Percentiles rank a stretch among this genome's conserved stretches.
Conservation (phyloP, 176 grass and related monocot genomes). For the Musa troglodytarum region DNA sequence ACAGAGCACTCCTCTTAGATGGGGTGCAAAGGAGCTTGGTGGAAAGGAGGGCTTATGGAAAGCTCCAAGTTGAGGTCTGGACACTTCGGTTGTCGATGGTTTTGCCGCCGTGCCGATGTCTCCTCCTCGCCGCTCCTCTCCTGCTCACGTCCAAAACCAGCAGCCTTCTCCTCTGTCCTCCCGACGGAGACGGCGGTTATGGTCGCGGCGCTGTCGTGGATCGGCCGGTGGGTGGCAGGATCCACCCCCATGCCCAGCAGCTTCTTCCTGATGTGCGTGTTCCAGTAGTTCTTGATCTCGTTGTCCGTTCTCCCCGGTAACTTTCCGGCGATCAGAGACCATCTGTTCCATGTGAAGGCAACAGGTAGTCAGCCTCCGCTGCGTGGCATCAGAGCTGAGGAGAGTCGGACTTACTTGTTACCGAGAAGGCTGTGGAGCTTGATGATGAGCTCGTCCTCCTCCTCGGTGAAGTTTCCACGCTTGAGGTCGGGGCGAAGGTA, state of each 20-base stretch:
- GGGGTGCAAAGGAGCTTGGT: background rate
- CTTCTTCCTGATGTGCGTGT: constrained; percentile 8
- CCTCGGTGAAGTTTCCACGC: constrained; percentile 94
- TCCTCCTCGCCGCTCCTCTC: background rate
- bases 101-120: background rate
- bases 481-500: constrained; percentile 98
- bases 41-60: background rate
- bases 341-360: background rate
- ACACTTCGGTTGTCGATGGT: background rate
- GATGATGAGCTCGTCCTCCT: constrained; percentile 96
- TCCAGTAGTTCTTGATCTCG: constrained; percentile 20
- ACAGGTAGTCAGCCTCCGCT: background rate
- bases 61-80: constrained; percentile 3
- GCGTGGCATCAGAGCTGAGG: background rate
- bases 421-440: constrained; percentile 95
- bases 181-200: background rate
- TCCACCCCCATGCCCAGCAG: constrained; percentile 6
- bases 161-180: background rate
- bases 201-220: background rate
- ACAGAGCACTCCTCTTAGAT: no score
- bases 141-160: background rate
- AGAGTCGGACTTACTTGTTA: constrained; percentile 49
- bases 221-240: constrained; percentile 1
- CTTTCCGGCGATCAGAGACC: constrained; percentile 7
- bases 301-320: constrained; percentile 12